Evolutionary conservation across 139 green algal species (phyloP).

Genomic region (Mesotaenium endlicherianum): DNA sequence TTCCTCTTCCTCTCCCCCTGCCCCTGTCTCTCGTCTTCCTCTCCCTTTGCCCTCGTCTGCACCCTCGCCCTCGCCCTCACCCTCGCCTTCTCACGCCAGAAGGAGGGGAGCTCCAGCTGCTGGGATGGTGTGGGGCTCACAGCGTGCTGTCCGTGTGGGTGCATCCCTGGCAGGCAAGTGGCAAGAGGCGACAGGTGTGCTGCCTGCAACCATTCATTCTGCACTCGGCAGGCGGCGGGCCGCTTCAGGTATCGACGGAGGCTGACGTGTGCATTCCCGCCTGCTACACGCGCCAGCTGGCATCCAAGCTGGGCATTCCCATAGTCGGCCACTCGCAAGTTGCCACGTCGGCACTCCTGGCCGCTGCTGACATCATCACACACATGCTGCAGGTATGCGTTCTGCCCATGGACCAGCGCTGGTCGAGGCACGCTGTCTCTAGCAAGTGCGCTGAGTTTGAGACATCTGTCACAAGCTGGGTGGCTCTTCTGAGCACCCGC

Average conservation of each 20-base stretch:
- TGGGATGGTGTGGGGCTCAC: no score
- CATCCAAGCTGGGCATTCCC: neutral
- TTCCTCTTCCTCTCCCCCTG: neutral
- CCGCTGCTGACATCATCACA: slow-evolving; percentile 55
- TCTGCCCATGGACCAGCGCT: no score
- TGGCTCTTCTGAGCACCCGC: no score
- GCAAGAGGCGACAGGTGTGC: no score
- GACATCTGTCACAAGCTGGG: no score
- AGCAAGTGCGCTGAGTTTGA: no score
- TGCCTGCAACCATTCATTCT: no score
- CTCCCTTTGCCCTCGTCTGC: neutral
- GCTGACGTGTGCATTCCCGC: neutral
- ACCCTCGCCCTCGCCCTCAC: neutral
- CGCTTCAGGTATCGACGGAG: neutral
- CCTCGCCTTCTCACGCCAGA: neutral
- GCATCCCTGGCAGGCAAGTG: no score
- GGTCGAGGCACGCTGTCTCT: no score
- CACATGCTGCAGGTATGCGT: slow-evolving; percentile 24
- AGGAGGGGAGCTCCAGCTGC: neutral
- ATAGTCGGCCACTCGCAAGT: slow-evolving; percentile 1
- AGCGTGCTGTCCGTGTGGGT: no score
- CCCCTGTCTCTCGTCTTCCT: neutral
- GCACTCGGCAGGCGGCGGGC: no score
- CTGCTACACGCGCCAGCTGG: neutral
- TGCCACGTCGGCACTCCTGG: neutral